Percentiles rank a stretch among this genome's conserved stretches.
Evolutionary conservation across 2,329 filamentous ascomycete genomes (phyloP).

Genomic region (Fusarium sp.): DNA sequence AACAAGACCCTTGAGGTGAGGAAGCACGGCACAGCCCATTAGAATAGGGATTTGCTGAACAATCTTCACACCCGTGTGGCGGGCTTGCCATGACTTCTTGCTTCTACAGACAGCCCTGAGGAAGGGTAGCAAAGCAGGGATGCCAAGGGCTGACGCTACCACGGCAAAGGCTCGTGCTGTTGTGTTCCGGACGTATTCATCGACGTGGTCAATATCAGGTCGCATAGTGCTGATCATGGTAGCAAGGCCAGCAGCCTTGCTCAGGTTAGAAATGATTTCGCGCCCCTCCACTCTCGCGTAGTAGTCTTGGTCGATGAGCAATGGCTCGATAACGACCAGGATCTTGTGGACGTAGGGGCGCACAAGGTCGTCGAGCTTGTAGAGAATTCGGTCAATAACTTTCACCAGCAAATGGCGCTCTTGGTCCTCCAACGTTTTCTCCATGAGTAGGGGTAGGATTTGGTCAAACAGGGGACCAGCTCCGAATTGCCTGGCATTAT

Average conservation of each 20-base stretch:
- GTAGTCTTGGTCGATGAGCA: constrained; percentile 99
- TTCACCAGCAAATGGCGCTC: constrained; percentile 98
- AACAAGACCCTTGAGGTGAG: constrained; percentile 93
- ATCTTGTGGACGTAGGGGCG: constrained; percentile 98
- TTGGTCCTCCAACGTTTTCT: constrained; percentile 96
- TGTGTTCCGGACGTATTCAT: constrained; percentile 98
- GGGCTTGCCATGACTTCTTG: constrained; percentile 98
- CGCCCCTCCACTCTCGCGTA: constrained; percentile 98
- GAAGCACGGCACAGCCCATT: constrained; percentile 96
- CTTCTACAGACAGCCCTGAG: constrained; percentile 94
- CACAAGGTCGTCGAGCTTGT: constrained; percentile 97
- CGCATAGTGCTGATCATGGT: constrained; percentile 99
- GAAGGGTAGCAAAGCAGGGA: constrained; percentile 94
- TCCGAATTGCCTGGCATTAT: constrained; percentile 96
- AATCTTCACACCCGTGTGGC: constrained; percentile 98
- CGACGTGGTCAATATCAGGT: constrained; percentile 97
- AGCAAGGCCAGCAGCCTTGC: constrained; percentile 94
- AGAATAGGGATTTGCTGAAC: constrained; percentile 98
- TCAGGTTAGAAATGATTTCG: constrained; percentile 98
- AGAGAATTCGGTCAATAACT: constrained; percentile 97
- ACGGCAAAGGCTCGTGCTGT: constrained; percentile 97
- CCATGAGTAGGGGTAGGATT: constrained; percentile 96
- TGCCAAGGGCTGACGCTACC: constrained; percentile 93
- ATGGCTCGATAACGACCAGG: constrained; percentile 96
- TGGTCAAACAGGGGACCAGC: constrained; percentile 96